Conservation (phyloP, 371 early-diverging fungal genomes). For the Parasitella parasitica region DNA sequence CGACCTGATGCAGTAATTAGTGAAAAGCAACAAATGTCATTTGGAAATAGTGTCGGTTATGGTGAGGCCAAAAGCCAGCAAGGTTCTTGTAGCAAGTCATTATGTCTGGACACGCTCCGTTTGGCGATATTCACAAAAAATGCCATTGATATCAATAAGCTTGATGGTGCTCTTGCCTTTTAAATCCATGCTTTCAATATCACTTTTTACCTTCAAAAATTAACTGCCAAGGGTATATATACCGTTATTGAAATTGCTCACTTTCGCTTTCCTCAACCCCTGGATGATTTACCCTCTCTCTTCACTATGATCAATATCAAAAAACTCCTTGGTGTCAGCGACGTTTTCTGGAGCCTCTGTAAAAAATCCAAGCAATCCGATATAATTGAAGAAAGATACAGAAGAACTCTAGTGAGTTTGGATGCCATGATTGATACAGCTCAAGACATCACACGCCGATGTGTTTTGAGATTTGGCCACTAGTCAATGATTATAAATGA, state of each 20-base stretch:
- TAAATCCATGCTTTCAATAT: constrained; percentile 29
- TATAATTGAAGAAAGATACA: constrained; percentile 22
- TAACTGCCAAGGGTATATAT: constrained; percentile 24
- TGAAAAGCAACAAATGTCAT: constrained; percentile 21
- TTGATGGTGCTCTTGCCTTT: constrained; percentile 28
- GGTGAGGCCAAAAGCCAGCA: constrained; percentile 12
- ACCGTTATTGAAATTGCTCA: constrained; percentile 30
- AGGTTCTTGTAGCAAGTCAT: constrained; percentile 9
- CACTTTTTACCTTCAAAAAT: constrained; percentile 21
- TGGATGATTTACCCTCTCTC: constrained; percentile 26
- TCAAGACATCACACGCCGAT: constrained; percentile 24
- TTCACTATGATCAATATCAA: constrained; percentile 21
- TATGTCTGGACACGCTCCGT: constrained; percentile 22
- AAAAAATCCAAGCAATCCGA: constrained; percentile 19
- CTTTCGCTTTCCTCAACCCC: constrained; percentile 26
- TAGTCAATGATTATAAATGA: too few relatives aligned
- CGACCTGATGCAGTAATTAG: constrained; percentile 29
- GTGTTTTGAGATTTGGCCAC: constrained; percentile 21
- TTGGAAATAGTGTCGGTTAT: constrained; percentile 14
- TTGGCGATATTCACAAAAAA: constrained; percentile 27
- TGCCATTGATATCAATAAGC: constrained; percentile 28
- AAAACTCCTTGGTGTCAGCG: constrained; percentile 20
- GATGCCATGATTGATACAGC: constrained; percentile 21
- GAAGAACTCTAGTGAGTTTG: constrained; percentile 18
- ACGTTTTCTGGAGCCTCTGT: constrained; percentile 21